These are phyloP conservation scores for Pythium aquatile DNA, from an alignment of 352 stramenopile genomes.

Conservation along the genomic window DNA sequence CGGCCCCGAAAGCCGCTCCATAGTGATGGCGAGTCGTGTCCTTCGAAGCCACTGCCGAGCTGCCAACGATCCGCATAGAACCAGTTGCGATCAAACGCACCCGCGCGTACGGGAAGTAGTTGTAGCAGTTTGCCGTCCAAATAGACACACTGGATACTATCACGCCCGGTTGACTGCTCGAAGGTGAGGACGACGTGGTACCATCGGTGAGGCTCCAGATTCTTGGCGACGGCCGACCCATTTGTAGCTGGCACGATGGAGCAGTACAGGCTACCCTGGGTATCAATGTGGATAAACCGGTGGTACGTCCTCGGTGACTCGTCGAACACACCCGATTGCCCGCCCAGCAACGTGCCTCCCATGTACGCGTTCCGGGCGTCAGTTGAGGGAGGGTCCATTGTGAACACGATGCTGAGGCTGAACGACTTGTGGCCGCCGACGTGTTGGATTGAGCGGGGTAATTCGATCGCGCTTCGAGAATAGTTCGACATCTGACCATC, in stretches of 20 bases:
- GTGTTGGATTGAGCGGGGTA: too few species aligned
- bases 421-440: not conserved
- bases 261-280: conserved; percentile 19
- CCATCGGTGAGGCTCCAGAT: conserved; percentile 6
- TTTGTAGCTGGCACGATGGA: not conserved
- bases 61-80: not conserved
- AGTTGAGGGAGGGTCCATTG: not conserved
- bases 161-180: not conserved
- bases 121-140: not conserved
- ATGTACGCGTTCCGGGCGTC: too few species aligned
- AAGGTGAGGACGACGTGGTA: conserved; percentile 7
- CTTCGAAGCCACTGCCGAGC: not conserved
- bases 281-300: conserved; percentile 14
- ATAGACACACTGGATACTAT: not conserved
- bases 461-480: not conserved
- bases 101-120: too few species aligned
- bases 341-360: conserved; percentile 9
- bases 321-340: not conserved
- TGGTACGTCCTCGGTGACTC: not conserved
- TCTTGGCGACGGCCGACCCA: not conserved
- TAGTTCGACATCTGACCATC: not conserved
- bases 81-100: not conserved
- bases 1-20: not conserved
- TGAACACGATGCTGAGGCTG: conserved; percentile 15
- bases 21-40: not conserved